Percentiles rank a stretch among this genome's conserved stretches.
Conservation (phyloP, 768 basidiomycete genomes). For the Wakefieldia striispora region DNA sequence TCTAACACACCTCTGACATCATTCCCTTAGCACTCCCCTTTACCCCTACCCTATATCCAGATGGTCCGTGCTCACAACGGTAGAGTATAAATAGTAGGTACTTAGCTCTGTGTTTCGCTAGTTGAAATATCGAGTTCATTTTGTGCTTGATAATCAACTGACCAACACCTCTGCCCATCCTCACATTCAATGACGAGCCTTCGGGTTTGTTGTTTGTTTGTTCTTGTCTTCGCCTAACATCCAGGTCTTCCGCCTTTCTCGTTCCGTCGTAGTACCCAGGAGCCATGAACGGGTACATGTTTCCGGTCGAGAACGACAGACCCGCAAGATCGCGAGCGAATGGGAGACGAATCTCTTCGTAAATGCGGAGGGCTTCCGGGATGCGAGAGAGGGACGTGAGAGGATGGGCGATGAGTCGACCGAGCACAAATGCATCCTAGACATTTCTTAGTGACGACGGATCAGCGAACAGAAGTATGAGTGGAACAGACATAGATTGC, state of each 20-base stretch:
- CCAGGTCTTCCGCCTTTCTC: conserved; percentile 5
- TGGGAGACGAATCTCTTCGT: conserved; percentile 11
- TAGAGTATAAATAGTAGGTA: too few species aligned
- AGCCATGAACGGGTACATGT: background rate
- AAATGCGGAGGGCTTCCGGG: conserved; percentile 7
- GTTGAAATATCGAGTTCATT: too few species aligned
- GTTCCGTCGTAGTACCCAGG: conserved; percentile 24
- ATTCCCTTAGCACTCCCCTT: too few species aligned
- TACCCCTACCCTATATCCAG: too few species aligned
- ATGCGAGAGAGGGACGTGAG: conserved; percentile 3
- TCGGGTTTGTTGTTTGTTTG: too few species aligned
- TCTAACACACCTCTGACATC: too few species aligned
- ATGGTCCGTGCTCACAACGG: too few species aligned
- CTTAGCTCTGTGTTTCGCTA: too few species aligned
- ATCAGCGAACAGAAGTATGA: background rate
- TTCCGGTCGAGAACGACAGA: conserved; percentile 16
- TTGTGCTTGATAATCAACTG: too few species aligned
- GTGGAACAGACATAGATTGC: conserved; percentile 20
- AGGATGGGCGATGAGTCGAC: conserved; percentile 24
- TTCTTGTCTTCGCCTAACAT: too few species aligned
- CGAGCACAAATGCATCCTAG: conserved; percentile 23
- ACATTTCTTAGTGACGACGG: background rate
- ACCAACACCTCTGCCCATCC: too few species aligned
- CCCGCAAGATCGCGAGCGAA: conserved; percentile 12
- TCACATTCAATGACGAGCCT: too few species aligned